Conservation (phyloP, 176 grass and related monocot genomes). For the Zea mays region DNA sequence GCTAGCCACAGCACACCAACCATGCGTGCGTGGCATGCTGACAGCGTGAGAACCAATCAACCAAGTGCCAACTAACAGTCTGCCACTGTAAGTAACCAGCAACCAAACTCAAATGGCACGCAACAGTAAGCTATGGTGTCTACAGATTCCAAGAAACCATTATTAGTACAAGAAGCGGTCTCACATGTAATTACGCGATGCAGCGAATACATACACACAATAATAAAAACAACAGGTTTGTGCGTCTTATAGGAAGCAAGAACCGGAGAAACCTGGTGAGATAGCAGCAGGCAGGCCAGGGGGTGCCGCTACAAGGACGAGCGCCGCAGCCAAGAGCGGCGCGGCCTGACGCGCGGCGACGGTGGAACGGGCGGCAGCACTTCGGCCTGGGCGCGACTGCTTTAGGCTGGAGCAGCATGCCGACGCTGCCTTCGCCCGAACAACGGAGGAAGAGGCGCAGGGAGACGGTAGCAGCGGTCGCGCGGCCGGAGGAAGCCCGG, state of each 20-base stretch:
- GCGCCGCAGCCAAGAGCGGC: constrained; percentile 56
- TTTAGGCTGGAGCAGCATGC: constrained; percentile 5
- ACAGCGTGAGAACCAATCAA: not conserved
- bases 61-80: not conserved
- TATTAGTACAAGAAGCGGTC: not conserved
- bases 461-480: constrained; percentile 1
- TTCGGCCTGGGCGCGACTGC: not conserved
- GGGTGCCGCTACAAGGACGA: constrained; percentile 46
- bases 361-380: not conserved
- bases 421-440: not conserved
- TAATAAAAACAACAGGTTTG: not conserved
- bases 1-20: not conserved
- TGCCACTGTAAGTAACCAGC: not conserved
- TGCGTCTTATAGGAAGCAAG: not conserved
- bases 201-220: too few species aligned
- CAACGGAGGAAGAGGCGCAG: not conserved
- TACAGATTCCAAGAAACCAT: not conserved
- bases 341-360: constrained; percentile 11
- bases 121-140: not conserved
- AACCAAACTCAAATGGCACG: not conserved
- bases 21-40: not conserved
- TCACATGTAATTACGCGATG: not conserved
- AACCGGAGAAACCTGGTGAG: constrained; percentile 50
- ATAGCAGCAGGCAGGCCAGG: not conserved
- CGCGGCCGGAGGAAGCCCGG: not conserved